These are phyloP conservation scores for Leucocoprinus sp. DNA, from an alignment of 768 basidiomycete genomes.

Conservation along the genomic window DNA sequence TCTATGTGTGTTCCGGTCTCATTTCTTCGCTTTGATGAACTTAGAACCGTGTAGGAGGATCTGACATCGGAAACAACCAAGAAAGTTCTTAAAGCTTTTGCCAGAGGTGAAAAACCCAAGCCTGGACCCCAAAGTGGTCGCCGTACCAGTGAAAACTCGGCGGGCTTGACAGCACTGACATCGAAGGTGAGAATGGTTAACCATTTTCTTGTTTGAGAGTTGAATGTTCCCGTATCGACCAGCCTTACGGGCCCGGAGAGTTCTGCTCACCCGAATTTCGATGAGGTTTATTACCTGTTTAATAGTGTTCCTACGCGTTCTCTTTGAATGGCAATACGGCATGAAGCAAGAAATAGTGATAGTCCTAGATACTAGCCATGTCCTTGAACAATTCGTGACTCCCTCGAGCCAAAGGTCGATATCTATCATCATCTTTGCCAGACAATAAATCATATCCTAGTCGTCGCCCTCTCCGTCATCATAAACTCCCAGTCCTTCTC, in stretches of 20 bases:
- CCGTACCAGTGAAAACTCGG: constrained; percentile 87
- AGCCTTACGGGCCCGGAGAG: constrained; percentile 95
- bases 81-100: constrained; percentile 72
- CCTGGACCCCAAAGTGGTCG: constrained; percentile 90
- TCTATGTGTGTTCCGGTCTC: constrained; percentile 58
- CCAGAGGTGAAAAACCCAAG: constrained; percentile 79
- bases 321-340: neutral
- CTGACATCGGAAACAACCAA: constrained; percentile 70
- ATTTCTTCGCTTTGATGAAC: neutral
- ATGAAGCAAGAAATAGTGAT: neutral
- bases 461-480: constrained; percentile 83
- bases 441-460: constrained; percentile 22
- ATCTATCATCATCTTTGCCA: neutral
- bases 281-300: constrained; percentile 14
- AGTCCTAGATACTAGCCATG: neutral
- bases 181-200: constrained; percentile 46
- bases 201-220: neutral
- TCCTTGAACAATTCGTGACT: neutral
- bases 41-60: constrained; percentile 55
- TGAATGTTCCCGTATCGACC: constrained; percentile 8
- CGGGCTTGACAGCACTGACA: constrained; percentile 74
- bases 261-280: constrained; percentile 81
- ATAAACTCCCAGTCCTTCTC: constrained; percentile 60
- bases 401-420: neutral
- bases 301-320: no score